These are phyloP conservation scores for Lactarius hatsudake DNA, from an alignment of 768 basidiomycete species.

Conservation along the genomic window DNA sequence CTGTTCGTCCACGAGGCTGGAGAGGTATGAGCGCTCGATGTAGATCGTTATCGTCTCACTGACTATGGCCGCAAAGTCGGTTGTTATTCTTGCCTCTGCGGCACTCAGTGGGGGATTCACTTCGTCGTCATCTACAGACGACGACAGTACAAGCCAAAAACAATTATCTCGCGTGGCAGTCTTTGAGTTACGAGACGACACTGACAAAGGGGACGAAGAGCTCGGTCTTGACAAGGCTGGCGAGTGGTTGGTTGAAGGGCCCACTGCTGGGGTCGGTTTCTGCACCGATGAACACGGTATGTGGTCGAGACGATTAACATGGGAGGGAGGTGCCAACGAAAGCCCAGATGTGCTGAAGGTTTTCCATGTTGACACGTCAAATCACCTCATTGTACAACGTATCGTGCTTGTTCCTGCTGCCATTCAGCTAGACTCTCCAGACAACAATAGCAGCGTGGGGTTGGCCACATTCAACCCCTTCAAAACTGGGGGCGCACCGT, in stretches of 20 bases:
- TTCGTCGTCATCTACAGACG: constrained; percentile 4
- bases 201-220: constrained; percentile 16
- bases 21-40: constrained; percentile 30
- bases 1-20: constrained; percentile 32
- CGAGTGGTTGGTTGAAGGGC: constrained; percentile 27
- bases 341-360: constrained; percentile 40
- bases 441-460: constrained; percentile 33
- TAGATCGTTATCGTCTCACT: neutral
- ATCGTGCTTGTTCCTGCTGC: constrained; percentile 20
- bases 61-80: constrained; percentile 14
- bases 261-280: constrained; percentile 14
- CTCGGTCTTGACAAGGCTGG: constrained; percentile 9
- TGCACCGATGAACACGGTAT: constrained; percentile 14
- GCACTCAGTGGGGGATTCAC: constrained; percentile 6
- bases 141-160: neutral
- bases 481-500: constrained; percentile 51
- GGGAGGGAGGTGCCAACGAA: neutral
- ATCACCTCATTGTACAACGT: constrained; percentile 44
- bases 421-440: constrained; percentile 29
- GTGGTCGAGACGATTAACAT: neutral
- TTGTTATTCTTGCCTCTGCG: constrained; percentile 20
- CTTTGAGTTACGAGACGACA: constrained; percentile 13
- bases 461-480: constrained; percentile 63
- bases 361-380: constrained; percentile 42
- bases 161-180: constrained; percentile 16